Conservation (phyloP, 2,329 filamentous ascomycete genomes). For the Penicillium psychrosexuale region DNA sequence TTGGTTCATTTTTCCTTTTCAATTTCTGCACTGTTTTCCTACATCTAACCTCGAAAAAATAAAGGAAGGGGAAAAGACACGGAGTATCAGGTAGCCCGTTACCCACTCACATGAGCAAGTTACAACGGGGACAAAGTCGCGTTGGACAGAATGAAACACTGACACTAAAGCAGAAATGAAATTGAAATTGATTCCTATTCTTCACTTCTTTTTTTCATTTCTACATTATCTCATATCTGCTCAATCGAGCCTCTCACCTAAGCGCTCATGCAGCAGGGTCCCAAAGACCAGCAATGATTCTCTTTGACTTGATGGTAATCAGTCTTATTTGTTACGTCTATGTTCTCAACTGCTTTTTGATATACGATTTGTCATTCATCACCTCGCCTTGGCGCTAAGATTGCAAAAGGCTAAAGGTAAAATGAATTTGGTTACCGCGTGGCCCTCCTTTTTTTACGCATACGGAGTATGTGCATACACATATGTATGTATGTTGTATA, state of each 20-base stretch:
- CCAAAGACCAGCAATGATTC: too few relatives aligned
- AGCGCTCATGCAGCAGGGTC: slow-evolving; percentile 16
- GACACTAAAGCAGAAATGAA: slow-evolving; percentile 11
- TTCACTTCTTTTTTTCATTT: slow-evolving; percentile 13
- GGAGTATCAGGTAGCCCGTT: neutral
- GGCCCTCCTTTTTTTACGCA: slow-evolving; percentile 5
- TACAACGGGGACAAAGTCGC: neutral
- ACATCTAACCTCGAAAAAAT: neutral
- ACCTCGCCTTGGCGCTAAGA: slow-evolving; percentile 1
- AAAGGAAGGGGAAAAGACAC: neutral
- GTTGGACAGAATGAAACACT: slow-evolving; percentile 11
- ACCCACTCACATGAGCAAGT: slow-evolving; percentile 4
- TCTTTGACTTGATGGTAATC: neutral
- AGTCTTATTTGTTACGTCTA: neutral
- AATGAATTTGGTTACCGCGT: slow-evolving; percentile 6
- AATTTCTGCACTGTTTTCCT: neutral
- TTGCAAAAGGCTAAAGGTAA: slow-evolving; percentile 12
- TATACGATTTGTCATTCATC: slow-evolving; percentile 18
- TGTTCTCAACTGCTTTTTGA: slow-evolving; percentile 3
- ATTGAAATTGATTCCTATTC: slow-evolving; percentile 8
- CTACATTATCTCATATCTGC: slow-evolving; percentile 16
- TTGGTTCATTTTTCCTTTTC: slow-evolving; percentile 20
- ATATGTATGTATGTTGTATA: neutral
- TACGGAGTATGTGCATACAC: too few relatives aligned
- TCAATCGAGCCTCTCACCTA: slow-evolving; percentile 20